Evolutionary conservation across 1,284 basidiomycete genomes (phyloP).

Genomic region (Coniferiporia weirii): DNA sequence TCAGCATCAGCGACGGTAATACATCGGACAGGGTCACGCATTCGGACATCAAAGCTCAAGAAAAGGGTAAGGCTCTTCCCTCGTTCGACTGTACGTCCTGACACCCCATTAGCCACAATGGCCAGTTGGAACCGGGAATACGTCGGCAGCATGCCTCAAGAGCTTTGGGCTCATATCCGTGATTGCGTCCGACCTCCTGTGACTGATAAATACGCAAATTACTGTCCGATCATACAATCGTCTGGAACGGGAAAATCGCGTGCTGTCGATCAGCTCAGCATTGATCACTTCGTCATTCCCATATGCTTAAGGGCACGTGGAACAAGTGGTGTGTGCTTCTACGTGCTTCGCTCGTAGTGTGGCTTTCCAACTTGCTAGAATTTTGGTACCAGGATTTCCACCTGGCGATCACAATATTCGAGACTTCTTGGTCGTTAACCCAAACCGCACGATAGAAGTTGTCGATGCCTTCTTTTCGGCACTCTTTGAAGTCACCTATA

Average conservation of each 20-base stretch:
- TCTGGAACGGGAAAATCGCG: constrained; percentile 7
- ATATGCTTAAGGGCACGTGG: background rate
- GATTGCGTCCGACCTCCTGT: background rate
- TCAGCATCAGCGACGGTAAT: background rate
- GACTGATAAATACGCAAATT: background rate
- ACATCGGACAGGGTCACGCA: background rate
- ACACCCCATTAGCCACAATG: background rate
- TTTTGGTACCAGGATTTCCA: constrained; percentile 1
- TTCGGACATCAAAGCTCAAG: background rate
- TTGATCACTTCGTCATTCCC: background rate
- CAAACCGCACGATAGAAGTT: background rate
- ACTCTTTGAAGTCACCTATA: background rate
- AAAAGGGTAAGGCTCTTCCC: background rate
- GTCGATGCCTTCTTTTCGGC: background rate
- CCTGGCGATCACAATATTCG: background rate
- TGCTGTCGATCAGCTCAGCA: background rate
- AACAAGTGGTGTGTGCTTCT: background rate
- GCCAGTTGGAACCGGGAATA: background rate
- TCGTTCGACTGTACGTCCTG: background rate
- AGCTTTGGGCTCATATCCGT: background rate
- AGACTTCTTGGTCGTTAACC: background rate
- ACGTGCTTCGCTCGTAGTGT: too few species aligned
- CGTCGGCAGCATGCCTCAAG: background rate
- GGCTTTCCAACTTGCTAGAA: too few species aligned
- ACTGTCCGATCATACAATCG: constrained; percentile 1